Conservation (phyloP, 2,329 filamentous ascomycete genomes). For the Penicillium decumbens region DNA sequence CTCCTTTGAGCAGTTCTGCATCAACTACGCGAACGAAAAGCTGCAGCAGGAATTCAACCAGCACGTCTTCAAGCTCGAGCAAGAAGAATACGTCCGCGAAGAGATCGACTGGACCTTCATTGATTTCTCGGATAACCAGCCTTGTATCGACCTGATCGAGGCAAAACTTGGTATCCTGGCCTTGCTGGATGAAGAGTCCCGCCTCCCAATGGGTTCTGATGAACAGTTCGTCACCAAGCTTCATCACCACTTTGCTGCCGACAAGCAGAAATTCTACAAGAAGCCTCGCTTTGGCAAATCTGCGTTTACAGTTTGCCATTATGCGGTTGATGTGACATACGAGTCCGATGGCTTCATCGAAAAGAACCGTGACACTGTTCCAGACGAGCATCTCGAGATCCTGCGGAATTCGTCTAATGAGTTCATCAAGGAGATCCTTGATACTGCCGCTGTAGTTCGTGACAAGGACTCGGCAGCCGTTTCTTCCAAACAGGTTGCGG, state of each 20-base stretch:
- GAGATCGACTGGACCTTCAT: slow-evolving; percentile 99
- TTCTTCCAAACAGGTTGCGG: slow-evolving; percentile 70
- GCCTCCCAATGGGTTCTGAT: slow-evolving; percentile 93
- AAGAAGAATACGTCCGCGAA: slow-evolving; percentile 94
- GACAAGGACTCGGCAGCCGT: slow-evolving; percentile 71
- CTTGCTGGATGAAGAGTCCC: slow-evolving; percentile 90
- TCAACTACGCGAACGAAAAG: slow-evolving; percentile 99
- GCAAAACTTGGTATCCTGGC: slow-evolving; percentile 91
- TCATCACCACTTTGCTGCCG: slow-evolving; percentile 82
- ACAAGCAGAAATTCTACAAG: slow-evolving; percentile 97
- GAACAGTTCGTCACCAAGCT: slow-evolving; percentile 96
- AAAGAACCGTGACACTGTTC: slow-evolving; percentile 98
- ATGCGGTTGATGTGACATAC: slow-evolving; percentile 95
- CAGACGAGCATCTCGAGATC: slow-evolving; percentile 95
- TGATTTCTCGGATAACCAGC: slow-evolving; percentile 98
- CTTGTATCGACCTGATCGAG: slow-evolving; percentile 97
- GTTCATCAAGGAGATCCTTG: slow-evolving; percentile 79
- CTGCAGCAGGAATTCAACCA: slow-evolving; percentile 98
- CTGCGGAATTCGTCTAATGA: slow-evolving; percentile 75
- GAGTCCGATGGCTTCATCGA: slow-evolving; percentile 99
- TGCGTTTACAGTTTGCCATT: slow-evolving; percentile 96
- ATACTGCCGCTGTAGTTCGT: slow-evolving; percentile 77
- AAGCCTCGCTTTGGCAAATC: slow-evolving; percentile 98
- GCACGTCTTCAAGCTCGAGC: slow-evolving; percentile 97
- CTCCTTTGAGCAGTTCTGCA: slow-evolving; percentile 99